These are phyloP conservation scores for Leccinum uliginosum DNA, from an alignment of 768 basidiomycete species.

Conservation along the genomic window DNA sequence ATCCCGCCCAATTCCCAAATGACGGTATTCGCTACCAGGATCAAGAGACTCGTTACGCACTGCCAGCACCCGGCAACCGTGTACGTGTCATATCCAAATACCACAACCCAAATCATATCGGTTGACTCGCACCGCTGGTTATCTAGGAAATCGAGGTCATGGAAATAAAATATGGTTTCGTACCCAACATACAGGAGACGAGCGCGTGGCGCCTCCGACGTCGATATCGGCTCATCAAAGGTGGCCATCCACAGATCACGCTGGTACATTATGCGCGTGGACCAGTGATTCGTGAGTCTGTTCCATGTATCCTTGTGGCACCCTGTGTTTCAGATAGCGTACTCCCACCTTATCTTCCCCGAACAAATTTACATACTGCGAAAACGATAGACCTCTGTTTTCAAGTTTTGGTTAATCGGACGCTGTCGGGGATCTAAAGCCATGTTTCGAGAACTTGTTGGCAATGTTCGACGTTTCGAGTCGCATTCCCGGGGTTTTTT, in stretches of 20 bases:
- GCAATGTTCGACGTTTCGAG: not conserved
- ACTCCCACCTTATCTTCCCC: conserved; percentile 8
- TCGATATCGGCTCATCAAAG: conserved; percentile 68
- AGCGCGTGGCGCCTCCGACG: conserved; percentile 65
- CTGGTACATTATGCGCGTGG: conserved; percentile 76
- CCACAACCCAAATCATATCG: not conserved
- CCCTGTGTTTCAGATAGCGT: conserved; percentile 19
- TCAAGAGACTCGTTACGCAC: conserved; percentile 54
- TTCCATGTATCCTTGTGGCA: not conserved
- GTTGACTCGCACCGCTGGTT: not conserved
- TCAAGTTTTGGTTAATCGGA: not conserved
- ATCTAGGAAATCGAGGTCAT: conserved; percentile 70
- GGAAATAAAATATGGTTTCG: conserved; percentile 72
- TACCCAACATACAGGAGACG: conserved; percentile 60
- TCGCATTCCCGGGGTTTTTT: not conserved
- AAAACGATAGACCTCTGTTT: not conserved
- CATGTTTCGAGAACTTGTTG: not conserved
- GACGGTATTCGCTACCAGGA: conserved; percentile 80
- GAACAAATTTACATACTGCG: not conserved
- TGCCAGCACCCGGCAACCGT: conserved; percentile 47
- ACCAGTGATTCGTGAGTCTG: conserved; percentile 52
- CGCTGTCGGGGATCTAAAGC: not conserved
- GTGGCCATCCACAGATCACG: conserved; percentile 67
- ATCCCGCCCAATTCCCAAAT: conserved; percentile 56
- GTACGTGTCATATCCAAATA: conserved; percentile 37